Evolutionary conservation across 345 rosid species (phyloP), one percentile per base, ranked within the genome.

Genomic region (Zanthoxylum bungeanum): DNA sequence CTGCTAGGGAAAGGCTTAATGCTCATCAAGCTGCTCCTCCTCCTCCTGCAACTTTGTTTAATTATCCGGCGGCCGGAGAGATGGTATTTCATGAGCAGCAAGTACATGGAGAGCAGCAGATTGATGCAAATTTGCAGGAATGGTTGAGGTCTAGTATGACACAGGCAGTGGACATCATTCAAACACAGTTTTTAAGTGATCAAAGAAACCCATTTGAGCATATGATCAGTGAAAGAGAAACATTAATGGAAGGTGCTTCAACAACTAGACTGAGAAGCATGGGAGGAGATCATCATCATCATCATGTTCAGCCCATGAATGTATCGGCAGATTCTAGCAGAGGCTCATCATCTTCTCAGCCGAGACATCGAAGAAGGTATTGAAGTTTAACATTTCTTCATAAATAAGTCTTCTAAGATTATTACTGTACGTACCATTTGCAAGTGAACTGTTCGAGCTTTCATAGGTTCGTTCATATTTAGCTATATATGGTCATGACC

Each of bases 301-400:
- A 14, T 16, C 7, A 7, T 3, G 61, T 24, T 36, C 76, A 44
- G 64, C 47, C 47, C 44, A 24, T 66, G 73, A 75, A 59, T 46
- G 60, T 30, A 17, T 22, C 72, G n/a, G n/a, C n/a, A 5, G 75
- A 70, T 62, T 27, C 79, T 47, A 51, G 61, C 31, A 59, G 49
- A 16, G 77, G 57, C n/a, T 52, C 71, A 36, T 72, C 84, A 0
- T 77, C 86, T 39, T 17, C 53, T 33, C 73, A 68, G 52, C 85
- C 72, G 53, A 85, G 85, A 72, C 77, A 69, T 11, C 77, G 87
- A 25, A 76, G 74, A 78, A 78, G 89, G 91, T 85, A 30, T 44
- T 44, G 49, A 44, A 17, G 4, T n/a, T 44, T 14, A 44, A 44
- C 6, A 14, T 0, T 12, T 42, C 47, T 42, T 42, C 47, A 42